phyloP scores from a whole-genome alignment of 805 yeast species.

The Ogataea kodamae region DNA sequence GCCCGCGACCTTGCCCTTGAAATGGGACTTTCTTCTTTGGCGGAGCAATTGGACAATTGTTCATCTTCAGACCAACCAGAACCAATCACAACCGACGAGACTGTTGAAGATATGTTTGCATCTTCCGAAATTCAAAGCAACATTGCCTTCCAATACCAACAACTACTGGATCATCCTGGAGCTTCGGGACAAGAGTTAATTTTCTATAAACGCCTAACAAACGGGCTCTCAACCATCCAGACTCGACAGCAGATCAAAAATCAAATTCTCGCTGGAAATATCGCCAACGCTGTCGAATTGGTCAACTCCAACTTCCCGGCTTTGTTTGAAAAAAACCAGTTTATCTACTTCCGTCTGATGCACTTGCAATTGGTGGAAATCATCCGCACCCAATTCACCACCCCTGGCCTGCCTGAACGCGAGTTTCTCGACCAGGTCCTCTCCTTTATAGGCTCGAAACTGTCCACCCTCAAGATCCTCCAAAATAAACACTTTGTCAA shows the following conservation, averaged over 20 bases:
- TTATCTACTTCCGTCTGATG: slow-evolving; percentile 67
- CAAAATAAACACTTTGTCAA: slow-evolving; percentile 54
- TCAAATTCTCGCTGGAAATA: slow-evolving; percentile 55
- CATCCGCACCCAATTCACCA: slow-evolving; percentile 53
- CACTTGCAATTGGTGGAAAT: slow-evolving; percentile 76
- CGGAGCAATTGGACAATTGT: slow-evolving; percentile 27
- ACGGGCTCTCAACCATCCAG: slow-evolving; percentile 49
- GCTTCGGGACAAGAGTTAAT: slow-evolving; percentile 11
- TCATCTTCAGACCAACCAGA: slow-evolving; percentile 1
- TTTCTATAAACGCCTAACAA: slow-evolving; percentile 18
- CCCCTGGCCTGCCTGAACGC: slow-evolving; percentile 35
- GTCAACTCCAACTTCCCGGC: slow-evolving; percentile 62
- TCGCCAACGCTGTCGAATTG: slow-evolving; percentile 53
- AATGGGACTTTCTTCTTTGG: slow-evolving; percentile 34
- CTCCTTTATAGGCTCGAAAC: slow-evolving; percentile 55
- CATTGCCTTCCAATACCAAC: slow-evolving; percentile 14
- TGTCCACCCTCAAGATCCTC: slow-evolving; percentile 29
- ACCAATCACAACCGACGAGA: slow-evolving; percentile 4
- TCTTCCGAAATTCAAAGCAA: slow-evolving; percentile 14
- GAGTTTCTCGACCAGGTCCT: slow-evolving; percentile 52
- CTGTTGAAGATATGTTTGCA: slow-evolving; percentile 12
- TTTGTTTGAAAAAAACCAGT: slow-evolving; percentile 57
- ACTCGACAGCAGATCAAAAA: slow-evolving; percentile 52
- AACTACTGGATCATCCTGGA: slow-evolving; percentile 5
- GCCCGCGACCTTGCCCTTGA: slow-evolving; percentile 61